Base-by-base conservation (phyloP, 179 eudicot genomes). In the Heliamphora pulchella region DNA sequence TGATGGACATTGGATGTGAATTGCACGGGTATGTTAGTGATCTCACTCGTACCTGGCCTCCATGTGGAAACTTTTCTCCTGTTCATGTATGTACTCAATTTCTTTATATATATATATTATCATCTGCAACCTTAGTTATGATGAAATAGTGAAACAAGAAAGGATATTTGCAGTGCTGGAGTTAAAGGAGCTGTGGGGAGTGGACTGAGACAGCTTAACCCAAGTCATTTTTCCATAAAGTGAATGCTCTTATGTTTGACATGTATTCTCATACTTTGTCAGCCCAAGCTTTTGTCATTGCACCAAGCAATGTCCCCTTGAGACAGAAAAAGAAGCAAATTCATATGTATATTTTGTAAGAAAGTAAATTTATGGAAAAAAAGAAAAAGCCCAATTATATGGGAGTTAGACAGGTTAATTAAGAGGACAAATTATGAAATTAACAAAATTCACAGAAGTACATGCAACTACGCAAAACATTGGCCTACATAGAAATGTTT, bases 41-140 rank as follows among this genome's bases (percentile, higher is more conserved):
- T 78, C 89, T 95, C 84, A 95, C 98, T 79, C 98, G 98, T 76
- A 95, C 97, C 59, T 95, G 98, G 98, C 92, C 98, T 10, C 98
- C 98, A 20, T 84, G 78, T 53, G 97, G 97, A 79, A 89, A 82
- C 77, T 95, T 93, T 78, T 88, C 92, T 75, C 78, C 92, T 80
- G 83, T 81, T 85, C 91, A 88, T 78, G 97, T 93, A 89, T 78
- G 89, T 80, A 44, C 70, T 78, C 62, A 44, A 81, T 81, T 57
- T 44, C 63, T 62, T 72, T 47, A 53, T 66, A 3, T 46, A 2
- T 66, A 66, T 20, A 20, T 53, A 22, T n/a, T n/a, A n/a, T 78
- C 48, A 13, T 66, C 17, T 0, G 63, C 46, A 63, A 47, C 48
- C 41, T n/a, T 77, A 4, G 71, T 63, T 22, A 8, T 47, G 71